Evolutionary conservation across 345 rosid genomes (phyloP).

Genomic region (Raphanus raphanistrum): DNA sequence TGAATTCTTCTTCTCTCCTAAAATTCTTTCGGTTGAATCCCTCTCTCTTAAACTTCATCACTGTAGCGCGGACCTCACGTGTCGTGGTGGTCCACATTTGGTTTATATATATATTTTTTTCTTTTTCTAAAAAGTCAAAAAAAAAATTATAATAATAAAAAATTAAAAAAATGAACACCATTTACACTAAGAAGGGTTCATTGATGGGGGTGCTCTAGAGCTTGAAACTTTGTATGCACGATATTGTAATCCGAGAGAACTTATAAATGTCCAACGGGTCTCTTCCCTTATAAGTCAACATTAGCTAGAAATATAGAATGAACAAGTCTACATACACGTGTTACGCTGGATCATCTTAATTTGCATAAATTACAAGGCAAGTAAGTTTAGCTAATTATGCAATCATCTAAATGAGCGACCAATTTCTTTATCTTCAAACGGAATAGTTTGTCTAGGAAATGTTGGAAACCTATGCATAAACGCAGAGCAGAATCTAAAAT

Average conservation of each 20-base stretch:
- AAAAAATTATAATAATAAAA: too few species aligned
- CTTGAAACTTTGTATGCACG: background rate
- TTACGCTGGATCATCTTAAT: background rate
- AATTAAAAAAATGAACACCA: too few species aligned
- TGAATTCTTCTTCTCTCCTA: too few species aligned
- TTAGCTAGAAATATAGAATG: background rate
- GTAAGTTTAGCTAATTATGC: background rate
- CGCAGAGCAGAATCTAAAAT: background rate
- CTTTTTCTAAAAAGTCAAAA: too few species aligned
- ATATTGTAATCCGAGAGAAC: background rate
- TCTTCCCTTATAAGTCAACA: background rate
- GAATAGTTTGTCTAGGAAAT: background rate
- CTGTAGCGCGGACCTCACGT: too few species aligned
- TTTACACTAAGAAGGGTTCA: too few species aligned
- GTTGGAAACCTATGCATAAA: background rate
- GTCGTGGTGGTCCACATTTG: too few species aligned
- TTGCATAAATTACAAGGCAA: too few species aligned
- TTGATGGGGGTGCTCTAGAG: too few species aligned
- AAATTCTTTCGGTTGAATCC: too few species aligned
- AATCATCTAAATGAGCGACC: background rate
- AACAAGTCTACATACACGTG: conserved; percentile 4
- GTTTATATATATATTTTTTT: too few species aligned
- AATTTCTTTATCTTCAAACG: background rate
- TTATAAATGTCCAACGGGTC: background rate
- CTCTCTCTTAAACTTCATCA: too few species aligned